Evolutionary conservation across 192 early-diverging fungal genomes (phyloP).

Genomic region (Irineochytrium annulatum): DNA sequence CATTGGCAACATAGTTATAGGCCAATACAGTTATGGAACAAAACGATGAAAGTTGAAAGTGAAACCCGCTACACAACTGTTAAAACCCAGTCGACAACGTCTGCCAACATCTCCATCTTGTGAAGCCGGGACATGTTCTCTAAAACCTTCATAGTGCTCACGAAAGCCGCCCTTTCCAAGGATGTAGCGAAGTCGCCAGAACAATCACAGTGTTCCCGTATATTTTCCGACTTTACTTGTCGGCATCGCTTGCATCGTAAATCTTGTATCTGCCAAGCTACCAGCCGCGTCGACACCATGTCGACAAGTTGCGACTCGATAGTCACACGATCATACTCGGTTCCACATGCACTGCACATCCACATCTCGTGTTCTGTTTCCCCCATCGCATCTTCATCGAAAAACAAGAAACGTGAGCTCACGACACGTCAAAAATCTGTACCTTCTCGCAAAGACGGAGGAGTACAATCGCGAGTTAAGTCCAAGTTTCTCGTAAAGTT

Average conservation of each 20-base stretch:
- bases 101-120: constrained; percentile 49
- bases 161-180: constrained; percentile 45
- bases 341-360: constrained; percentile 72
- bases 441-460: constrained; percentile 49
- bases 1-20: too few relatives aligned
- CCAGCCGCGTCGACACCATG: constrained; percentile 59
- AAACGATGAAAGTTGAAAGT: too few relatives aligned
- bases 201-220: constrained; percentile 71
- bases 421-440: not conserved
- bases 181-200: constrained; percentile 57
- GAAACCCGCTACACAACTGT: constrained; percentile 3
- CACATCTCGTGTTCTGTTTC: constrained; percentile 38
- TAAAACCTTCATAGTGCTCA: constrained; percentile 58
- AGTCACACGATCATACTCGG: constrained; percentile 68
- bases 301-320: constrained; percentile 84
- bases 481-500: constrained; percentile 83
- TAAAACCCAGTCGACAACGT: constrained; percentile 53
- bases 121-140: constrained; percentile 60
- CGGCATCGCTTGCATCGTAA: constrained; percentile 76
- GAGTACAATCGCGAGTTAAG: constrained; percentile 75
- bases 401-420: not conserved
- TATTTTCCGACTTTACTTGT: constrained; percentile 73
- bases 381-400: constrained; percentile 17
- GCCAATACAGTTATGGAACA: too few relatives aligned
- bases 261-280: constrained; percentile 87